Evolutionary conservation across 495 filamentous ascomycete genomes (phyloP), one percentile per base, ranked within the genome.

Genomic region (Hypoxylon fragiforme): DNA sequence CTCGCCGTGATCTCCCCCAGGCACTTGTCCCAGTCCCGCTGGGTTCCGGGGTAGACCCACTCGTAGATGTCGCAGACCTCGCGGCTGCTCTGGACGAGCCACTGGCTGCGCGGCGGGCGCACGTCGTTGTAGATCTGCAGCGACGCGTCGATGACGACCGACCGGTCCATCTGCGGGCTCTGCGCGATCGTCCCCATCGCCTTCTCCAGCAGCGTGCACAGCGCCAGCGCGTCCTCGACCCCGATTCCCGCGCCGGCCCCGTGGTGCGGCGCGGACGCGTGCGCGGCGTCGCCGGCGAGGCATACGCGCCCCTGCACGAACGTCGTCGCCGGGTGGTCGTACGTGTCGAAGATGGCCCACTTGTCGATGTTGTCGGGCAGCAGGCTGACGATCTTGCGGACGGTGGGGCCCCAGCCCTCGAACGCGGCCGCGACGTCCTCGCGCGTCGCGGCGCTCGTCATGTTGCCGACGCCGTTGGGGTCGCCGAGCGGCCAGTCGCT

Each of bases 281-380:
- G 75, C 2, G 76, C 75, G 3, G 75, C 74, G 40, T 70, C 67
- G 1, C 62, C 59, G 8, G 65, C 62, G 2, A 70, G 36, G 13
- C 53, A 57, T 2, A 70, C 36, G 16, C 36, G 37, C 3, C 62
- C 57, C 2, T 40, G 13, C 4, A 48, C 44, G 14, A 70, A 79
- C 2, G 20, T 42, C 8, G 70, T 65, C 1, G 66, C 70, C 0
- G 77, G 77, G 30, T 70, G 44, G 2, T 75, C 71, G 9, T 57
- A 54, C n/a, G 57, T 65, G 42, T 80, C 77, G 49, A 77, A 77
- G 2, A 78, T 66, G 1, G 60, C 74, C 74, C 74, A 78, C 37
- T 70, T 71, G 37, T 74, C 69, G 13, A 76, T 31, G 30, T 65
- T 38, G 3, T 65, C 63, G 3, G 63, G 54, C 2, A 78, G 54